These are phyloP conservation scores for Rubus idaeus DNA, from an alignment of 306 rosid species.

Conservation along the genomic window DNA sequence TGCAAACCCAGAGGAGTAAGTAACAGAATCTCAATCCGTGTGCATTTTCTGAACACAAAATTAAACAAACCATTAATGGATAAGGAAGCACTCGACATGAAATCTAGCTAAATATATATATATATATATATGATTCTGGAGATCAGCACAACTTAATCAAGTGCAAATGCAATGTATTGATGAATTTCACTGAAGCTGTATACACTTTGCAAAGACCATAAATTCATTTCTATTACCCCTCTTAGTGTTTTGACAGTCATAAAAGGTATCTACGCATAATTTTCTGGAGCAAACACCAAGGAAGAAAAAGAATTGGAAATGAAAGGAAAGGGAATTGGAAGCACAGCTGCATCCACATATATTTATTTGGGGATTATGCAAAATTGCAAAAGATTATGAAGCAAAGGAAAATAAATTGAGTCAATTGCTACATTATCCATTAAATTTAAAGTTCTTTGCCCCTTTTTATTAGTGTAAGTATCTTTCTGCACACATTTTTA, in stretches of 20 bases:
- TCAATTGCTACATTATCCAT: not conserved
- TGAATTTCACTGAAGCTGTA: not conserved
- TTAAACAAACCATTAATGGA: conserved; percentile 1
- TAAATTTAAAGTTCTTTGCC: not conserved
- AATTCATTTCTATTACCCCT: not conserved
- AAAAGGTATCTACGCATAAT: not conserved
- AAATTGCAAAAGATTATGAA: no score
- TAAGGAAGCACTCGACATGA: not conserved
- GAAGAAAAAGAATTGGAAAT: not conserved
- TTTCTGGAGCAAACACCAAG: not conserved
- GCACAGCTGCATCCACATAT: not conserved
- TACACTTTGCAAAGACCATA: not conserved
- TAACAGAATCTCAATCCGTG: conserved; percentile 90
- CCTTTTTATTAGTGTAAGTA: not conserved
- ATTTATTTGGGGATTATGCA: not conserved
- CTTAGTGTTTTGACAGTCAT: not conserved
- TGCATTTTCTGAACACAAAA: conserved; percentile 72
- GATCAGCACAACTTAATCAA: not conserved
- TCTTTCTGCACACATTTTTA: not conserved
- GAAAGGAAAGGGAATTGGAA: not conserved
- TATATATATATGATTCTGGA: not conserved
- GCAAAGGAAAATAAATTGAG: not conserved
- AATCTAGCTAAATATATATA: not conserved
- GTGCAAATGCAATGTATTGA: not conserved
- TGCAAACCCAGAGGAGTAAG: conserved; percentile 91